phyloP scores from a whole-genome alignment of 805 yeast genomes.

The Starmerella vitae region DNA sequence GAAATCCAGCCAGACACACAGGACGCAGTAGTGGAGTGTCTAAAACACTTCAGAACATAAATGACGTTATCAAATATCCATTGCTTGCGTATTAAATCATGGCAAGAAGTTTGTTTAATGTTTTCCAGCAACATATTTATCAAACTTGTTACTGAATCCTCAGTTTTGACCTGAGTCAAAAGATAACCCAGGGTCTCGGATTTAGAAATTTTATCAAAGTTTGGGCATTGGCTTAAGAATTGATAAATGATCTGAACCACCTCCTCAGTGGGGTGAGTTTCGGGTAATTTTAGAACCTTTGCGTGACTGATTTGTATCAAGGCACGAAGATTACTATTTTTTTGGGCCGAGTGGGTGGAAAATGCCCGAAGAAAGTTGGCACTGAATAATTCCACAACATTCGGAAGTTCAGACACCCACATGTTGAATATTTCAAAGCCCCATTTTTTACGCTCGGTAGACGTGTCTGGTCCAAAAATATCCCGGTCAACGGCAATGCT shows the following conservation, averaged over 20 bases:
- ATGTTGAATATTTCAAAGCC: constrained; percentile 63
- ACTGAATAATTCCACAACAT: constrained; percentile 21
- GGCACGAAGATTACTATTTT: constrained; percentile 52
- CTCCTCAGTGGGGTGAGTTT: constrained; percentile 3
- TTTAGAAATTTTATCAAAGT: constrained; percentile 66
- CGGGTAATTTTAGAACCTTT: constrained; percentile 12
- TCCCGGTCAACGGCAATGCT: constrained; percentile 64
- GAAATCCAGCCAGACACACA: constrained; percentile 25
- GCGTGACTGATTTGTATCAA: constrained; percentile 43
- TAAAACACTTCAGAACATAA: constrained; percentile 28
- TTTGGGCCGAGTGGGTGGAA: constrained; percentile 60
- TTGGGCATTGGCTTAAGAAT: constrained; percentile 28
- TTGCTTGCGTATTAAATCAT: constrained; percentile 21
- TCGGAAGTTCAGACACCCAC: constrained; percentile 29
- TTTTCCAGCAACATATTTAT: constrained; percentile 17
- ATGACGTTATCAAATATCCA: constrained; percentile 52
- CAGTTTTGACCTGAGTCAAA: constrained; percentile 21
- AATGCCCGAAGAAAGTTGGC: constrained; percentile 34
- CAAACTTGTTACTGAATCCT: constrained; percentile 16
- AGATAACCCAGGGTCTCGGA: constrained; percentile 47
- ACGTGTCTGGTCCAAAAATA: constrained; percentile 59
- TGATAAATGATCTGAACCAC: constrained; percentile 7
- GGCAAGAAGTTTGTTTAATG: constrained; percentile 15
- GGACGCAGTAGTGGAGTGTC: constrained; percentile 15
- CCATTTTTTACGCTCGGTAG: constrained; percentile 74